A percentile compares a stretch with the other conserved stretches of the same genome.
phyloP scores from a whole-genome alignment of 2,329 filamentous ascomycete genomes.

The Hypoxylon sp. region DNA sequence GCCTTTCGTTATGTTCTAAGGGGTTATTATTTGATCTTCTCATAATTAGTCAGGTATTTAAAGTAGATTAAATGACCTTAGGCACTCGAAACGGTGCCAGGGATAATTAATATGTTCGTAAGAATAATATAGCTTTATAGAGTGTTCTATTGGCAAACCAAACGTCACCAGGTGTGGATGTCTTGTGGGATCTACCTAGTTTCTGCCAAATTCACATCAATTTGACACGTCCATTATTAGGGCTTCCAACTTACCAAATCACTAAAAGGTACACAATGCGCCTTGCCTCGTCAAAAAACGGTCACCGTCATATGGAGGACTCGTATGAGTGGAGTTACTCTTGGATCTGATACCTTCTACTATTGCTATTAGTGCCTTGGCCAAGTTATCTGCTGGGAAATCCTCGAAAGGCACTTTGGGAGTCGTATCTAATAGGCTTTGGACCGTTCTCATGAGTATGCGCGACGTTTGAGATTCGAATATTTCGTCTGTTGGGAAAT shows the following conservation, averaged over 20 bases:
- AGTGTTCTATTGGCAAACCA: neutral
- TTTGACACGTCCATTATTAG: neutral
- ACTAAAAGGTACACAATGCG: neutral
- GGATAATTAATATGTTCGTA: neutral
- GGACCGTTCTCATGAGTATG: neutral
- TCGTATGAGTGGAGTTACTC: constrained; percentile 9
- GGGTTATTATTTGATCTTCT: neutral
- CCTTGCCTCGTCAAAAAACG: neutral
- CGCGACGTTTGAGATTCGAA: neutral
- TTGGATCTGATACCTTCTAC: neutral
- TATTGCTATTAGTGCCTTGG: constrained; percentile 11
- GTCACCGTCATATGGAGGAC: neutral
- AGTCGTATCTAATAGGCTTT: neutral
- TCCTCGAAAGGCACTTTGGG: neutral
- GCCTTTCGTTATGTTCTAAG: neutral
- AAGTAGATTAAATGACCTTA: neutral
- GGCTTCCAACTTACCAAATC: neutral
- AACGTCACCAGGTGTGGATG: neutral
- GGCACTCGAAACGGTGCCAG: neutral
- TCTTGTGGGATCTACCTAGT: neutral
- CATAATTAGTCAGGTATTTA: neutral
- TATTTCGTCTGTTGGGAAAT: constrained; percentile 9
- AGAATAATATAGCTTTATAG: neutral
- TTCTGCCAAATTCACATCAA: neutral
- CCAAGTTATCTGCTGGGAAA: neutral